phyloP scores from a whole-genome alignment of 2,329 filamentous ascomycete species.

The Neonectria punicea region DNA sequence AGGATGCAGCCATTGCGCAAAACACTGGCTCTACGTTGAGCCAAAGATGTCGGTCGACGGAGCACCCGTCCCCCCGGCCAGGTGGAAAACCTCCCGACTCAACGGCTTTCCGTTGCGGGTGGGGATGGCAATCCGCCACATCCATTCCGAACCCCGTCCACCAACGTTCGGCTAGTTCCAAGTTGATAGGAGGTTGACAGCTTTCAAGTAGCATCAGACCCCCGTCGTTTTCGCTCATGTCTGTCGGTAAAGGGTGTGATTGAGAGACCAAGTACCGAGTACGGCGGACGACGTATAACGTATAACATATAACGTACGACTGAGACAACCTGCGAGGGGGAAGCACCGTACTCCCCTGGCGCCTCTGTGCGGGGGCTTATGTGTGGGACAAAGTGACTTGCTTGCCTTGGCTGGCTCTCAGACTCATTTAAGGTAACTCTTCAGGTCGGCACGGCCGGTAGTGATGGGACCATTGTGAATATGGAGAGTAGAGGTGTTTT shows the following conservation, averaged over 20 bases:
- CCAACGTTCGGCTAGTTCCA: not conserved
- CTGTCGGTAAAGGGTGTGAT: not conserved
- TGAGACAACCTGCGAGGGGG: not conserved
- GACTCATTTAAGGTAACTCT: not conserved
- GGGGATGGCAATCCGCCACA: not conserved
- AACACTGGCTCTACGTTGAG: not conserved
- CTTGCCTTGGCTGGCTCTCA: not conserved
- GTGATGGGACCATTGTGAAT: not conserved
- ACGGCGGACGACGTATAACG: not conserved
- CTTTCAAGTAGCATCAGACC: not conserved
- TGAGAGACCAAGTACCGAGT: slow-evolving; percentile 8
- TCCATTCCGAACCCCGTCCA: not conserved
- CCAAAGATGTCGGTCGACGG: not conserved
- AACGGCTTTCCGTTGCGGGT: not conserved
- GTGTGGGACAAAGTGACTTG: not conserved
- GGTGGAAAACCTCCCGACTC: slow-evolving; percentile 7
- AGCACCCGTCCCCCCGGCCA: not conserved
- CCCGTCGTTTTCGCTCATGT: not conserved
- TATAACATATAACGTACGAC: slow-evolving; percentile 8
- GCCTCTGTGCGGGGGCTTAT: slow-evolving; percentile 1
- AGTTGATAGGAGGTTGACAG: not conserved
- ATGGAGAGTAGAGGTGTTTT: not conserved
- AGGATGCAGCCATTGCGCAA: not conserved
- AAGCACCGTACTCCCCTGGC: not conserved
- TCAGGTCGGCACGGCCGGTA: slow-evolving; percentile 11